Conservation (phyloP, 148 eudicot species). For the Persicaria tinctoria region DNA sequence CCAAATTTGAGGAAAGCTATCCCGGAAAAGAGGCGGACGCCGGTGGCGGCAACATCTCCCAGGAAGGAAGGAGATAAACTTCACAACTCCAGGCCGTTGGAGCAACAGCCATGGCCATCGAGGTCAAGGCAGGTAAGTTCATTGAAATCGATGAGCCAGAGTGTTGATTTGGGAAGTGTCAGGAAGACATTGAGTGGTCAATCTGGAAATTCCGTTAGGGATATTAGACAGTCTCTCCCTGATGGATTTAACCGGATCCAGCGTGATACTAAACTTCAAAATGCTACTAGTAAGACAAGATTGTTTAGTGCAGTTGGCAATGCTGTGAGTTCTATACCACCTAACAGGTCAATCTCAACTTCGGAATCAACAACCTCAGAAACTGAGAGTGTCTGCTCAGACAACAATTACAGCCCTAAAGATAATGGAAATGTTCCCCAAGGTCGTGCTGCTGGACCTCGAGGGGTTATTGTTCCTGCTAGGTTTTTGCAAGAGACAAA, state of each 20-base stretch:
- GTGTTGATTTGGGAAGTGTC: constrained; percentile 55
- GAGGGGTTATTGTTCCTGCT: constrained; percentile 49
- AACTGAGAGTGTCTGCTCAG: constrained; percentile 56
- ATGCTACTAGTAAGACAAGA: constrained; percentile 4
- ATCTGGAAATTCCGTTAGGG: constrained; percentile 42
- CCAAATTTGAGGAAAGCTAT: constrained; percentile 32
- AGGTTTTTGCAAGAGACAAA: constrained; percentile 45
- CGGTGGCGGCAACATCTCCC: constrained; percentile 15
- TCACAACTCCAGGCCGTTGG: constrained; percentile 39
- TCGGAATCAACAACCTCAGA: constrained; percentile 36
- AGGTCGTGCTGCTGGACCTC: constrained; percentile 31
- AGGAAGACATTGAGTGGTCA: constrained; percentile 28
- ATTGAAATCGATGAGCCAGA: constrained; percentile 38
- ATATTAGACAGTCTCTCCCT: constrained; percentile 35
- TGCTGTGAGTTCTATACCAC: constrained; percentile 15
- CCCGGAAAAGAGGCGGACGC: constrained; percentile 50
- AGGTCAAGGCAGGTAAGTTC: constrained; percentile 35
- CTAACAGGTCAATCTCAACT: constrained; percentile 21
- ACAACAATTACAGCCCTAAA: constrained; percentile 23
- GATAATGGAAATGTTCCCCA: constrained; percentile 19
- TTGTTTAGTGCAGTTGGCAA: constrained; percentile 8
- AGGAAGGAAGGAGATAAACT: constrained; percentile 28
- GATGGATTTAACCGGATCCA: constrained; percentile 21
- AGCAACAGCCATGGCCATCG: constrained; percentile 70
- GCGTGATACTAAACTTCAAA: constrained; percentile 17